These are phyloP conservation scores for Panicum miliaceum DNA, from an alignment of 176 grass and related monocot genomes.

Conservation along the genomic window DNA sequence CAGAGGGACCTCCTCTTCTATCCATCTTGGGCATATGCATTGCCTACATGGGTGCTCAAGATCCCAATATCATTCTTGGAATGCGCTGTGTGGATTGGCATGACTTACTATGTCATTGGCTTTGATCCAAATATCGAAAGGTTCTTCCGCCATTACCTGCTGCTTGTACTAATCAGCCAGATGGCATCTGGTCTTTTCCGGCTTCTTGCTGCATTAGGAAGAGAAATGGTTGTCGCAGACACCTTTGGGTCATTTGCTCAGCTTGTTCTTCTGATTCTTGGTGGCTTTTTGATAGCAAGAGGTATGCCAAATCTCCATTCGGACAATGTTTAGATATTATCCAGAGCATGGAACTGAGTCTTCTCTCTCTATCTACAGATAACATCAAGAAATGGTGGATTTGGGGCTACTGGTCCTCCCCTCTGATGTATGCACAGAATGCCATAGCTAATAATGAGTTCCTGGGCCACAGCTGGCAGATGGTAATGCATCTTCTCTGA, in stretches of 20 bases:
- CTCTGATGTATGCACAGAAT: conserved; percentile 97
- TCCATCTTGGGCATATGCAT: conserved; percentile 88
- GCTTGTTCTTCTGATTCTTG: conserved; percentile 92
- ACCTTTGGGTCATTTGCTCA: conserved; percentile 94
- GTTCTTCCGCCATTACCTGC: conserved; percentile 90
- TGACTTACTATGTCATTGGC: conserved; percentile 96
- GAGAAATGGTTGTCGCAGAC: conserved; percentile 97
- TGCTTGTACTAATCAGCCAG: conserved; percentile 91
- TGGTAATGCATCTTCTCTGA: conserved; percentile 48
- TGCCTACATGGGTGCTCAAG: conserved; percentile 93
- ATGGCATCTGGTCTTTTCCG: conserved; percentile 93
- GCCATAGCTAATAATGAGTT: conserved; percentile 90
- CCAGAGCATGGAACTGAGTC: conserved; percentile 31
- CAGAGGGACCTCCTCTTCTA: conserved; percentile 93
- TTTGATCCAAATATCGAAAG: conserved; percentile 87
- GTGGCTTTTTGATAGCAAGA: conserved; percentile 89
- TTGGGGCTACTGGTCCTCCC: conserved; percentile 96
- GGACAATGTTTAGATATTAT: not conserved
- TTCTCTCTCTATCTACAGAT: conserved; percentile 63
- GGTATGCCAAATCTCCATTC: conserved; percentile 52
- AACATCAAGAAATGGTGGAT: conserved; percentile 93
- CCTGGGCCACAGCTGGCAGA: conserved; percentile 81
- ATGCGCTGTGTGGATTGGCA: conserved; percentile 80
- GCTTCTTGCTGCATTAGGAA: conserved; percentile 84
- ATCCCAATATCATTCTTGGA: conserved; percentile 91